Evolutionary conservation across 345 rosid genomes (phyloP), one percentile per base, ranked within the genome.

Genomic region (Noccaea caerulescens): DNA sequence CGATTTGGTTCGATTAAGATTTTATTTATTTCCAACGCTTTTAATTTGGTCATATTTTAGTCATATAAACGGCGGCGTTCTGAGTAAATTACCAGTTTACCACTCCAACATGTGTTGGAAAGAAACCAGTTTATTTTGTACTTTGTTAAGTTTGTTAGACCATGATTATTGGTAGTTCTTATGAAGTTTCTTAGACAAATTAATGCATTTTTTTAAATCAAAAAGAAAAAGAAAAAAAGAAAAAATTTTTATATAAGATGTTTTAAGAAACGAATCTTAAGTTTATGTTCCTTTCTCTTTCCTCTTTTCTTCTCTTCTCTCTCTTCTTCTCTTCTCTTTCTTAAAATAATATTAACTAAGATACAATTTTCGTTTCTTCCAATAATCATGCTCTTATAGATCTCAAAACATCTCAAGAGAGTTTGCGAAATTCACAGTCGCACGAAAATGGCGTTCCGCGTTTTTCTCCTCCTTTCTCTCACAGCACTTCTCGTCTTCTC

Each of bases 401-500:
- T 73, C 77, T 65, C 66, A 50, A 0, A 41, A 33, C 12, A 7
- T 16, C 42, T 39, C 34, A 16, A 4, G 3, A 39, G 53, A 33
- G 27, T 37, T 55, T n/a, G 14, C 36, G 6, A 57, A 27, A 27
- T 27, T 1, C 60, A 39, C 34, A 50, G 63, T 59, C 73, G 3
- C 69, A 56, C 76, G 32, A 68, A 58, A 66, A 82, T 80, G 88
- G 73, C 89, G 58, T 80, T 69, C 49, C 90, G 86, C 65, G 63
- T 43, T 47, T 32, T 80, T 11, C 72, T 86, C 73, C 65, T 80
- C 36, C 66, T 84, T 81, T 79, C 81, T 0, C 84, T 88, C 68
- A 16, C 79, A 14, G 20, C 83, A 18, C 84, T 88, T 66, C 80
- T 91, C 66, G 65, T 91, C 62, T 63, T 84, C 70, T 81, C 88